Evolutionary conservation across 768 basidiomycete species (phyloP), one percentile per base, ranked within the genome.

Genomic region (Tricholoma matsutake): DNA sequence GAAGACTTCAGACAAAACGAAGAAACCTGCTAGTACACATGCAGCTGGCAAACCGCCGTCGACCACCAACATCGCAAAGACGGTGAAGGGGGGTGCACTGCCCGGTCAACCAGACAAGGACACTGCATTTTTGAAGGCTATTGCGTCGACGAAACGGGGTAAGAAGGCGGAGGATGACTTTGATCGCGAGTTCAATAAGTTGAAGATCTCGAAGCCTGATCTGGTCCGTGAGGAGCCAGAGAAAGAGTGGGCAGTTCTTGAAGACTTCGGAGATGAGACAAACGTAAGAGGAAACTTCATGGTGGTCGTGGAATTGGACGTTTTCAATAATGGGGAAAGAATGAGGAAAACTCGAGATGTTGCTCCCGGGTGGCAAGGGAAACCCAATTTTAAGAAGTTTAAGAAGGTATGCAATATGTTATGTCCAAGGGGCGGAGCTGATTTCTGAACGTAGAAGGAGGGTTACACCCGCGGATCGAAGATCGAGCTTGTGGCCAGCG

Each of bases 171-270:
- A 89, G 68, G 87, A 90, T 66, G 77, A 78, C 4, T 90, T 90
- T 61, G 91, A 93, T 72, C 81, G 87, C 16, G 91, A 92, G 60
- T 93, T 93, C 67, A 91, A 91, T 68, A 84, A 87, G 47, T 75
- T 92, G 59, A 85, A 83, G 65, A 88, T 92, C 49, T 81, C 86
- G 6, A 87, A 84, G 67, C 86, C 89, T 2, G 83, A 84, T 54
- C 63, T 86, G 55, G 75, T 73, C 58, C 72, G 68, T 3, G 79
- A 79, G 28, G 81, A 84, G 18, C 75, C 74, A 32, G 82, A 82
- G 49, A 73, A 81, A 45, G 79, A 81, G 51, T 89, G 86, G 87
- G 79, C 76, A 2, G 69, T 86, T 11, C 67, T 91, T 45, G 87
- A 83, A 25, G 85, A 87, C 39, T 88, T 91, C 69, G 87, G 83